Conservation (phyloP, 169 alveolate species). For the Plasmodium adleri region DNA sequence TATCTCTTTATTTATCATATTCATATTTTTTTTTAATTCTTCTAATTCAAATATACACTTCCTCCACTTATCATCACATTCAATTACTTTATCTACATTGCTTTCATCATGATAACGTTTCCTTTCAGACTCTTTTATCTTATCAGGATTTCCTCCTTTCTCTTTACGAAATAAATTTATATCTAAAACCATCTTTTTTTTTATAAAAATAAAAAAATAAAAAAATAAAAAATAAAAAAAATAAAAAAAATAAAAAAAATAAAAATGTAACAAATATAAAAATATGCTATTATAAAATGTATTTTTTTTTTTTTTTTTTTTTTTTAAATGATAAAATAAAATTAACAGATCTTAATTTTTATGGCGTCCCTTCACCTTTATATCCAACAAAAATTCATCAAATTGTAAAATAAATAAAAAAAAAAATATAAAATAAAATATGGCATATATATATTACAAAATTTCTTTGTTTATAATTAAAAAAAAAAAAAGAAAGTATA, state of each 20-base stretch:
- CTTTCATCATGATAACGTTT: conserved; percentile 81
- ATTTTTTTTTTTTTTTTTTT: too few relatives aligned
- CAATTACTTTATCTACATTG: conserved; percentile 84
- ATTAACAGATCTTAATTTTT: too few relatives aligned
- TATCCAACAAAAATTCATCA: too few relatives aligned
- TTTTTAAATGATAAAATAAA: too few relatives aligned
- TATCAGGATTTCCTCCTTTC: conserved; percentile 78
- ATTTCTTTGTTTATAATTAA: too few relatives aligned
- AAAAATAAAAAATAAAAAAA: neutral
- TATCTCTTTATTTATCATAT: conserved; percentile 78
- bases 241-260: neutral
- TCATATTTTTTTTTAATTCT: conserved; percentile 84
- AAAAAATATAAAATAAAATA: too few relatives aligned
- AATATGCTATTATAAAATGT: neutral
- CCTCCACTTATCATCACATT: conserved; percentile 88
- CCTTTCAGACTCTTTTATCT: conserved; percentile 81
- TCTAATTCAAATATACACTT: conserved; percentile 84
- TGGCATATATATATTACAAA: too few relatives aligned
- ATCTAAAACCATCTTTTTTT: conserved; percentile 82
- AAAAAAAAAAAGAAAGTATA: too few relatives aligned
- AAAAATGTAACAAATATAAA: neutral
- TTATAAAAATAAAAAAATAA: neutral
- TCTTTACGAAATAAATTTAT: conserved; percentile 82
- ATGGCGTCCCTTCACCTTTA: too few relatives aligned
- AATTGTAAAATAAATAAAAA: too few relatives aligned